Base-by-base conservation (phyloP, 345 rosid genomes). In the Stellera chamaejasme region DNA sequence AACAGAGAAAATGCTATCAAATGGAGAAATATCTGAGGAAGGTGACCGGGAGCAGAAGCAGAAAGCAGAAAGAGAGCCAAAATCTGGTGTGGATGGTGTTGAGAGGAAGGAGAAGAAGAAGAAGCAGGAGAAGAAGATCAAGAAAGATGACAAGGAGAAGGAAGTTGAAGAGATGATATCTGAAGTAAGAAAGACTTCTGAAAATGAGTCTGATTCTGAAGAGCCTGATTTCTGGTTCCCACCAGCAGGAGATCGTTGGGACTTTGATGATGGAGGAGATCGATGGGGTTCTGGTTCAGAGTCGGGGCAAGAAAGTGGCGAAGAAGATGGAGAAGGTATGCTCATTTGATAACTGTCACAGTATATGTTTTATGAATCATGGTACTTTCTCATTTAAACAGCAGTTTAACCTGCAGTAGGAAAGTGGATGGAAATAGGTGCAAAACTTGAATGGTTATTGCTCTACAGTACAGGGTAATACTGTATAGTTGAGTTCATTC, bases 211-310 rank as follows among this genome's bases (percentile, higher is more conserved):
- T 71, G 94, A 82, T 63, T 69, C 66, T 0, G 96, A 81, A 60
- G 91, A 75, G 27, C 65, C 47, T 39, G 95, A 84, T 46, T 87
- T 87, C 74, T 87, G 97, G 97, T 69, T 87, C 72, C 98, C 98
- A 27, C 87, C 93, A 0, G 73, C 16, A 26, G 96, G 95, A n/a
- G 84, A 82, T 3, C 86, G 95, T 2, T 84, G 95, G 81, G 95
- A 78, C 76, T 77, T 73, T 45, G 89, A 85, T 15, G 80, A 79
- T 14, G 82, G 82, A 61, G 77, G 75, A 50, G 83, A 72, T 68
- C 66, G 85, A 51, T 79, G 90, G 87, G 83, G 79, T 69, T 87
- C 91, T 10, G 88, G 61, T 59, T 77, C 72, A 13, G 85, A 84
- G 48, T 55, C 62, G 4, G 87, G 51, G 39, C 64, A 54, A 49